These are phyloP conservation scores for Pichia paraexigua DNA, from an alignment of 805 yeast species.

Conservation along the genomic window DNA sequence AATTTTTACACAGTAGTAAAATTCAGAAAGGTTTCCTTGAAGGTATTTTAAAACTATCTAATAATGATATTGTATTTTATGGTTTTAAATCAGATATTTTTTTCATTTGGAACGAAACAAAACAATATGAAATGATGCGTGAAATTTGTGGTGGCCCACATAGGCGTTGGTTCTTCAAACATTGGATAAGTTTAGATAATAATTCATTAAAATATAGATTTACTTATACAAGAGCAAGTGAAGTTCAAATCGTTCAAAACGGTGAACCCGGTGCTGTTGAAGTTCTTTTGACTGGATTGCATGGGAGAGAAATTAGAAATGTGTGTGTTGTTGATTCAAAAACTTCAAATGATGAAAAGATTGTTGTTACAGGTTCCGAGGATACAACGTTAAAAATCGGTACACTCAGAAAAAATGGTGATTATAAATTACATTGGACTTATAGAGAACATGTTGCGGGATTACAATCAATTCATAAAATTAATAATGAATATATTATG, in stretches of 20 bases:
- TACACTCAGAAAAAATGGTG: slow-evolving; percentile 33
- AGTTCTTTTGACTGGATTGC: slow-evolving; percentile 55
- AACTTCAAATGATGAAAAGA: slow-evolving; percentile 23
- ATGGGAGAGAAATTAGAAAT: slow-evolving; percentile 87
- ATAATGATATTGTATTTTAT: slow-evolving; percentile 46
- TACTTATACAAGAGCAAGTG: slow-evolving; percentile 51
- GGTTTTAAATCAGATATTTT: slow-evolving; percentile 81
- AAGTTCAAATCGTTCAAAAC: slow-evolving; percentile 33
- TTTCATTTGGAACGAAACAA: slow-evolving; percentile 74
- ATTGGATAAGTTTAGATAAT: slow-evolving; percentile 13
- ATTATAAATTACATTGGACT: slow-evolving; percentile 44
- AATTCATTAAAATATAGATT: slow-evolving; percentile 33
- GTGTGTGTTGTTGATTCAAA: slow-evolving; percentile 40
- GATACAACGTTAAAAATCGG: slow-evolving; percentile 74
- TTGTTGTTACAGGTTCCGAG: slow-evolving; percentile 77
- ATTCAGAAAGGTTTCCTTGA: slow-evolving; percentile 74
- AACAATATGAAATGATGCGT: slow-evolving; percentile 58
- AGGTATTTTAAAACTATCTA: slow-evolving; percentile 45
- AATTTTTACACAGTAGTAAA: slow-evolving; percentile 40
- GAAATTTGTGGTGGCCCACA: slow-evolving; percentile 90
- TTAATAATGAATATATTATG: slow-evolving; percentile 41
- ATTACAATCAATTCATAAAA: slow-evolving; percentile 61
- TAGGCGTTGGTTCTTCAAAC: slow-evolving; percentile 64
- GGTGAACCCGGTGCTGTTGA: slow-evolving; percentile 17
- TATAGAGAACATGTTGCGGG: slow-evolving; percentile 85